phyloP scores from a whole-genome alignment of 1,139 yeast species.

The Hyphopichia pseudoburtonii region DNA sequence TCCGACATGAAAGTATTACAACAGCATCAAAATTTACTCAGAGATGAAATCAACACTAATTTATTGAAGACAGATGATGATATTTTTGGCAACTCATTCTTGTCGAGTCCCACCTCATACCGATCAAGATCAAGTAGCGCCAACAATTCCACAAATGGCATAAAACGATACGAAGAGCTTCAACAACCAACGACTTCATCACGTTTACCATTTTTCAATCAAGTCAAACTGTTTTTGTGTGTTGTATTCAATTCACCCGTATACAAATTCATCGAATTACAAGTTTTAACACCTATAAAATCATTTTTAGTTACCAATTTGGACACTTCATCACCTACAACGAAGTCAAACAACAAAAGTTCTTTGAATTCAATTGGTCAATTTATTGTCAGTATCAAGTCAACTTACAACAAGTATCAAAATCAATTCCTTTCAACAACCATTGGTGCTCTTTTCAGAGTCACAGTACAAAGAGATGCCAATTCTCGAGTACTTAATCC shows the following conservation, averaged over 20 bases:
- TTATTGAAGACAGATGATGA: slow-evolving; percentile 15
- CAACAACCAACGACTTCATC: slow-evolving; percentile 1
- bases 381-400: not conserved
- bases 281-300: slow-evolving; percentile 13
- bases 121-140: not conserved
- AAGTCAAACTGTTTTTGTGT: not conserved
- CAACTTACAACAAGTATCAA: slow-evolving; percentile 12
- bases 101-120: slow-evolving; percentile 9
- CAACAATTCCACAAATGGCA: slow-evolving; percentile 2
- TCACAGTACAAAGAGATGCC: slow-evolving; percentile 53
- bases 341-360: not conserved
- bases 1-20: slow-evolving; percentile 34
- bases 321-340: not conserved
- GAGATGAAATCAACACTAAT: slow-evolving; percentile 13
- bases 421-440: slow-evolving; percentile 26
- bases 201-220: too few relatives aligned
- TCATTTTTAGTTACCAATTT: slow-evolving; percentile 7
- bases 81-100: slow-evolving; percentile 35
- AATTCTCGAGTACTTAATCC: slow-evolving; percentile 61
- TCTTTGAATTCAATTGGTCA: not conserved
- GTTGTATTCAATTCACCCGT: not conserved
- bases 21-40: slow-evolving; percentile 14
- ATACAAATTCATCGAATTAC: slow-evolving; percentile 11
- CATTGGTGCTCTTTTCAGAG: slow-evolving; percentile 48
- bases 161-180: slow-evolving; percentile 5